Conservation (phyloP, 2,329 filamentous ascomycete species). For the Nakataea oryzae region DNA sequence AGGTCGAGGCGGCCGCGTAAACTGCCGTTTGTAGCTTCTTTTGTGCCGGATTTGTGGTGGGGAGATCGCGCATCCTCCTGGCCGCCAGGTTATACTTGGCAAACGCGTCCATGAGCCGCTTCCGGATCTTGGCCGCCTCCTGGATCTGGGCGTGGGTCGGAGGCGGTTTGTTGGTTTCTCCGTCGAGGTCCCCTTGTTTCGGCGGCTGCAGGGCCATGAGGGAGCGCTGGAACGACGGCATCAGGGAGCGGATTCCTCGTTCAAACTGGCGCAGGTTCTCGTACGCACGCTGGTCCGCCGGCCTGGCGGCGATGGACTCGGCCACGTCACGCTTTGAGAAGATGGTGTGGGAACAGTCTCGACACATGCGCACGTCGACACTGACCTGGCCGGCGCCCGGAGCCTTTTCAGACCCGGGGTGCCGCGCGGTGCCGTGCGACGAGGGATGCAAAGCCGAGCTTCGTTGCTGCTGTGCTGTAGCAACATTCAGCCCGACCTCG, state of each 20-base stretch:
- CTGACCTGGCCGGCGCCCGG: constrained; percentile 39
- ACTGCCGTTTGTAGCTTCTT: constrained; percentile 68
- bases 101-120: constrained; percentile 79
- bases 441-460: not conserved
- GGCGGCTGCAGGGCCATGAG: constrained; percentile 58
- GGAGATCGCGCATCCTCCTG: constrained; percentile 68
- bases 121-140: constrained; percentile 83
- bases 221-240: constrained; percentile 76
- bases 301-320: constrained; percentile 55
- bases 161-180: constrained; percentile 24
- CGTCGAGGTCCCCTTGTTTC: constrained; percentile 19
- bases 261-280: constrained; percentile 81
- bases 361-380: constrained; percentile 84
- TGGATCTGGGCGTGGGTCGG: constrained; percentile 59
- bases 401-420: not conserved
- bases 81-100: constrained; percentile 78
- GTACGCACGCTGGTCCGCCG: constrained; percentile 70
- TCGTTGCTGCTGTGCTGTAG: constrained; percentile 16
- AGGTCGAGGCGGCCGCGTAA: constrained; percentile 70
- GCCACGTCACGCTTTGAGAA: constrained; percentile 66
- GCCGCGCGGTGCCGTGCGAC: constrained; percentile 20
- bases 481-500: constrained; percentile 72
- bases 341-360: constrained; percentile 62
- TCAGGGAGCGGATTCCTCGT: constrained; percentile 67
- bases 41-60: constrained; percentile 62